Percentiles rank a stretch among this genome's conserved stretches.
Conservation (phyloP, 257 asterid species). For the Solanum chilense region DNA sequence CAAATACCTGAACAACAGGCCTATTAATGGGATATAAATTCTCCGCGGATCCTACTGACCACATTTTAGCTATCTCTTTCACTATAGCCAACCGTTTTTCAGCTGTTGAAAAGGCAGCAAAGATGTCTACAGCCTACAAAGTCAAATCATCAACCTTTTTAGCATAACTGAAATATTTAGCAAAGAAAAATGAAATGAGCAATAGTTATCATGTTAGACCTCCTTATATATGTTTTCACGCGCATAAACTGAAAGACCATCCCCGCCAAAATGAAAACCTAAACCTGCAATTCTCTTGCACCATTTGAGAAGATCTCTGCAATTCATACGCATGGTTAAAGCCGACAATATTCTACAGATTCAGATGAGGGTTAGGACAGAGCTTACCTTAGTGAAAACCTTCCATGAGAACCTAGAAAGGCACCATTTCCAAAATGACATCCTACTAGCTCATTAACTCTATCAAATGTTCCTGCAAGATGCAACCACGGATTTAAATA, state of each 20-base stretch:
- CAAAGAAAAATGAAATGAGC: background rate
- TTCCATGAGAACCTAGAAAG: constrained; percentile 35
- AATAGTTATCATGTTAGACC: constrained; percentile 27
- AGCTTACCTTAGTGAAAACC: constrained; percentile 71
- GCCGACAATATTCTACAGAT: background rate
- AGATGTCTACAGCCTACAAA: constrained; percentile 79
- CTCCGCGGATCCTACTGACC: constrained; percentile 43
- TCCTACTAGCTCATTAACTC: constrained; percentile 42
- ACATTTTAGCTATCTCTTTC: constrained; percentile 61
- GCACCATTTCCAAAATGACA: constrained; percentile 29
- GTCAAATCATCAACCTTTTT: background rate
- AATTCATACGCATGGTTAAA: constrained; percentile 8
- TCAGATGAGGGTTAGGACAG: background rate
- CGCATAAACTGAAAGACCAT: constrained; percentile 28
- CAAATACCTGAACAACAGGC: constrained; percentile 59
- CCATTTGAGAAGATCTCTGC: constrained; percentile 87
- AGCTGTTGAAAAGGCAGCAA: constrained; percentile 71
- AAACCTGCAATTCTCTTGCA: constrained; percentile 65
- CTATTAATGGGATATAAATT: constrained; percentile 61
- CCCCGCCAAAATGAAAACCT: constrained; percentile 25
- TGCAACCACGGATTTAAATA: background rate
- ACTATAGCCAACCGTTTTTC: constrained; percentile 55
- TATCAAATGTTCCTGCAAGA: constrained; percentile 59
- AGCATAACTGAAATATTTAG: background rate
- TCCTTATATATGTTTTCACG: constrained; percentile 55